Percentiles rank a stretch among this genome's conserved stretches.
Conservation (phyloP, 345 rosid genomes). For the Alliaria petiolata region DNA sequence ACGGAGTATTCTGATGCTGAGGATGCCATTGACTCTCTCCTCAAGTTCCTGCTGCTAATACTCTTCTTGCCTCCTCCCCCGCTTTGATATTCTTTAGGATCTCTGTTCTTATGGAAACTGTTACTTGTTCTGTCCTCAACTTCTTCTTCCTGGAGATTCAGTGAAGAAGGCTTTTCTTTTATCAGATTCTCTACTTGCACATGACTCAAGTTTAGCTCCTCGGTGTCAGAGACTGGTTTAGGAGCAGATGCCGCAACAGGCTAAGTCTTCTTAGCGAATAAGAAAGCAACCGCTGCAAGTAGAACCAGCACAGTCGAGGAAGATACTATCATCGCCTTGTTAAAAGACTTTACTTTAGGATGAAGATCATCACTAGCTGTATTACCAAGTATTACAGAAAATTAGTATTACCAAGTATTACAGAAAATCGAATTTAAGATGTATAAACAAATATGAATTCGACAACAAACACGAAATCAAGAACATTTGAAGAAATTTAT, state of each 20-base stretch:
- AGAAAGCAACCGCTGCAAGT: constrained; percentile 33
- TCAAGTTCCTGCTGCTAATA: constrained; percentile 27
- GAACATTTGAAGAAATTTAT: too few species aligned
- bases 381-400: too few species aligned
- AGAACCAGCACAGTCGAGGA: constrained; percentile 37
- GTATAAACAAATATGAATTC: too few species aligned
- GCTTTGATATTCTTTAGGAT: constrained; percentile 17
- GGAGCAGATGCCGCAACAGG: background rate
- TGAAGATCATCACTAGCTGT: constrained; percentile 12
- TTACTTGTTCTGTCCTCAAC: constrained; percentile 42
- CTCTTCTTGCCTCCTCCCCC: background rate
- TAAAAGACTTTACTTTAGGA: background rate
- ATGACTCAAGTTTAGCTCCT: background rate
- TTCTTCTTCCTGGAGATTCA: constrained; percentile 38
- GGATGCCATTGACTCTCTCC: constrained; percentile 60
- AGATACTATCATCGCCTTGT: constrained; percentile 10
- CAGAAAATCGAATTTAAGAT: too few species aligned
- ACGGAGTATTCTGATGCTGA: constrained; percentile 65
- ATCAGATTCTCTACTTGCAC: too few species aligned
- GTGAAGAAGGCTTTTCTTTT: too few species aligned
- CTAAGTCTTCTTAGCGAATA: constrained; percentile 29
- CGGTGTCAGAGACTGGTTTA: background rate
- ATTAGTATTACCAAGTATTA: too few species aligned
- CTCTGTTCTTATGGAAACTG: constrained; percentile 42
- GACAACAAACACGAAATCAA: too few species aligned